phyloP scores from a whole-genome alignment of 768 basidiomycete genomes.

The Collybia nuda region DNA sequence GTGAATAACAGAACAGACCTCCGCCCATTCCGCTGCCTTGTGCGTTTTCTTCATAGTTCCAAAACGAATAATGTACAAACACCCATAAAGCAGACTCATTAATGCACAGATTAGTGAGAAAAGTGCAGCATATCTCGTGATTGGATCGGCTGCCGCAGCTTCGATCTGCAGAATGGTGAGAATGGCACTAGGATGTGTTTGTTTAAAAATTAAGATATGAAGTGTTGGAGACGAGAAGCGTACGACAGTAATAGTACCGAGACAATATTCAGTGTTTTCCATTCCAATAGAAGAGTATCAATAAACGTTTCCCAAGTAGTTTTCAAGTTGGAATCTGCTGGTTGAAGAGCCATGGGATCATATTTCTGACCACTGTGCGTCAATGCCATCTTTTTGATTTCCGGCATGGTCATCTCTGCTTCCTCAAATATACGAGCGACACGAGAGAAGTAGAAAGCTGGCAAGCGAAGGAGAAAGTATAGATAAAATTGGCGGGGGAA shows the following conservation, averaged over 20 bases:
- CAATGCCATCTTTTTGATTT: conserved; percentile 42
- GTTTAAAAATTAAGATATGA: conserved; percentile 1
- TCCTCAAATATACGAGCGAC: conserved; percentile 66
- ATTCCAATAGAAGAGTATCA: conserved; percentile 64
- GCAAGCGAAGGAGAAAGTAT: conserved; percentile 51
- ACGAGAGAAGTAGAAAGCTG: conserved; percentile 64
- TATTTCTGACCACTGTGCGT: conserved; percentile 11
- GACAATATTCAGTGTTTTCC: conserved; percentile 76
- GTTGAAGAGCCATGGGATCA: conserved; percentile 3
- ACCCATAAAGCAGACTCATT: conserved; percentile 73
- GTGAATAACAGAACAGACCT: conserved; percentile 52
- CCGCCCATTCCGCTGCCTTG: conserved; percentile 70
- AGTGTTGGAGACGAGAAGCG: conserved; percentile 12
- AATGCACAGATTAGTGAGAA: conserved; percentile 66
- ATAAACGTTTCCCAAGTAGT: conserved; percentile 73
- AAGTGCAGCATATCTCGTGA: conserved; percentile 63
- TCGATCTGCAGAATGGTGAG: conserved; percentile 64
- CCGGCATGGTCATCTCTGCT: conserved; percentile 58
- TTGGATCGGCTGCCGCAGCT: conserved; percentile 51
- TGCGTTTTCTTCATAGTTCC: conserved; percentile 72
- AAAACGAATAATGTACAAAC: conserved; percentile 72
- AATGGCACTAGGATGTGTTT: conserved; percentile 50
- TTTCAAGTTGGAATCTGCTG: conserved; percentile 14
- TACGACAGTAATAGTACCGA: conserved; percentile 60
- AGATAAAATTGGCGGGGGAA: conserved; percentile 31